These are phyloP conservation scores for Sinapis alba DNA, from an alignment of 441 rosid species.

Conservation along the genomic window DNA sequence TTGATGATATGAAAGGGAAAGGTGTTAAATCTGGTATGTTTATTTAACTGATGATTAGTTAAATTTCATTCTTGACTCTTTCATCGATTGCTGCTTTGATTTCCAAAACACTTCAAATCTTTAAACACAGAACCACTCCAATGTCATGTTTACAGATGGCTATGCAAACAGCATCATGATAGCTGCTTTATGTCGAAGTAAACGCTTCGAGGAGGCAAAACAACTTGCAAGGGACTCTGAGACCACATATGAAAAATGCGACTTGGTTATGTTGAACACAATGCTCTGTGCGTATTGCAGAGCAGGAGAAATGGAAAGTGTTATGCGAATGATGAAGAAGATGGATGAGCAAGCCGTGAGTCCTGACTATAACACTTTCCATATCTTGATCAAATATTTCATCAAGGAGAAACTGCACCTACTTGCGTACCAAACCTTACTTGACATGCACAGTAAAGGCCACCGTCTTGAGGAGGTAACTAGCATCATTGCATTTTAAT, in stretches of 20 bases:
- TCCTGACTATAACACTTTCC: constrained; percentile 79
- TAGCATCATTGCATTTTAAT: constrained; percentile 4
- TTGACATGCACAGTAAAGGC: constrained; percentile 87
- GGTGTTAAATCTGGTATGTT: constrained; percentile 70
- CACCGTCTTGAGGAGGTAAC: constrained; percentile 81
- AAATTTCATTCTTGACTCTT: not conserved
- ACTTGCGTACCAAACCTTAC: constrained; percentile 80
- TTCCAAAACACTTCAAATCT: not conserved
- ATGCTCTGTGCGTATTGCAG: constrained; percentile 91
- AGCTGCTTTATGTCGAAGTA: constrained; percentile 71
- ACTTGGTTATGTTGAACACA: constrained; percentile 78
- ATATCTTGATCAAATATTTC: constrained; percentile 81
- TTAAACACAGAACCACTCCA: not conserved
- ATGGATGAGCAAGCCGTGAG: constrained; percentile 80
- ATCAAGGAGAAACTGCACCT: constrained; percentile 74
- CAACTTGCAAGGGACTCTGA: constrained; percentile 71
- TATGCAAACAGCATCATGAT: constrained; percentile 93
- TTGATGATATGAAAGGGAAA: constrained; percentile 61
- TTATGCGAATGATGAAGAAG: constrained; percentile 79
- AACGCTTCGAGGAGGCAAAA: constrained; percentile 78
- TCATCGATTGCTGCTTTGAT: not conserved
- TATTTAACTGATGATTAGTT: not conserved
- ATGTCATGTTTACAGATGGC: constrained; percentile 61
- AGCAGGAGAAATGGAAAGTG: constrained; percentile 82
- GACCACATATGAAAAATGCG: constrained; percentile 65